Conservation (phyloP, 495 filamentous ascomycete genomes). For the Penicillium bialowiezense region DNA sequence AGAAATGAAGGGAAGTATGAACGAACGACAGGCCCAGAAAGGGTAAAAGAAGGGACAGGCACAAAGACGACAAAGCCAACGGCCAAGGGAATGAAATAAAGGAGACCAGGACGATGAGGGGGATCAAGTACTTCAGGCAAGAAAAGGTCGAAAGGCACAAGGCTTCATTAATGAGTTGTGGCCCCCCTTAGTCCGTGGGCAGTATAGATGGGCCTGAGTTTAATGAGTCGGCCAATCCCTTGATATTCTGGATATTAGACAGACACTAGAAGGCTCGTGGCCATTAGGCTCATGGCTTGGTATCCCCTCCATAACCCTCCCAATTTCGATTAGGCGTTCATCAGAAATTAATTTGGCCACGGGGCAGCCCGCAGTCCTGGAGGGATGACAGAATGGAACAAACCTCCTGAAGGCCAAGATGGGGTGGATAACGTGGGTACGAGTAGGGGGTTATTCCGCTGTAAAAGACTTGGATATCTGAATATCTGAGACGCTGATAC, state of each 20-base stretch:
- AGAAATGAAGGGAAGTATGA: slow-evolving; percentile 8
- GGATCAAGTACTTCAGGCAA: slow-evolving; percentile 19
- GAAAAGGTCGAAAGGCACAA: not conserved
- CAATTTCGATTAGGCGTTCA: slow-evolving; percentile 10
- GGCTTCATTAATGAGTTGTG: not conserved
- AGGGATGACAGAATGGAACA: not conserved
- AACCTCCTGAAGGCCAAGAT: not conserved
- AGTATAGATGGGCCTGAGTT: slow-evolving; percentile 8
- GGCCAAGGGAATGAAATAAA: not conserved
- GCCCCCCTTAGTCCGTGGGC: slow-evolving; percentile 2
- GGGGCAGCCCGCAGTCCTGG: not conserved
- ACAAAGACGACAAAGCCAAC: not conserved
- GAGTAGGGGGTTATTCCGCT: no score
- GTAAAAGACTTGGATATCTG: not conserved
- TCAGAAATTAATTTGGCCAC: slow-evolving; percentile 1
- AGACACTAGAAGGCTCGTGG: not conserved
- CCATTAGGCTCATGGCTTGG: not conserved
- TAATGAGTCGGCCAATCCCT: slow-evolving; percentile 19
- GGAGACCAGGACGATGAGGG: slow-evolving; percentile 11
- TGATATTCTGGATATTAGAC: slow-evolving; percentile 10
- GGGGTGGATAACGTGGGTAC: no score
- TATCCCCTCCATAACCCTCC: not conserved
- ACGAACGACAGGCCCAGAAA: slow-evolving; percentile 16
- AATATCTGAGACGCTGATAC: slow-evolving; percentile 8
- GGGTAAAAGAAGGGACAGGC: slow-evolving; percentile 8